Evolutionary conservation across 1,284 basidiomycete species (phyloP).

Genomic region (Gymnopus androsaceus): DNA sequence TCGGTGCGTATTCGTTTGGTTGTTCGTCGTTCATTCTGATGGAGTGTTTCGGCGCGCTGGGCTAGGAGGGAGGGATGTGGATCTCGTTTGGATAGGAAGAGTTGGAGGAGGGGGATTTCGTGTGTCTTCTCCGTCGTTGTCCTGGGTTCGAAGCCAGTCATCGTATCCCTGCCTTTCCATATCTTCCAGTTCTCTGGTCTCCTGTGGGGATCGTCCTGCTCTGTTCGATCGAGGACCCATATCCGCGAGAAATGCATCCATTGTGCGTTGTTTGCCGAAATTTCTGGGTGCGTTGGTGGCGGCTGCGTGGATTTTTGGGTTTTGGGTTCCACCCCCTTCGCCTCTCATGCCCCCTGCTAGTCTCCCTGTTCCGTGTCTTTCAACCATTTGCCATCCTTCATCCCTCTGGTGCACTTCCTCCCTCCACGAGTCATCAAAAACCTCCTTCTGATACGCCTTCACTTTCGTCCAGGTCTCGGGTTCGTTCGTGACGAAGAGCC

Average conservation of each 20-base stretch:
- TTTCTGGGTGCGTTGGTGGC: too few species aligned
- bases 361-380: not conserved
- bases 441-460: not conserved
- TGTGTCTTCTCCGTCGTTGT: not conserved
- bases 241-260: too few species aligned
- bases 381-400: not conserved
- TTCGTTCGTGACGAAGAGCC: constrained; percentile 14
- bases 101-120: not conserved
- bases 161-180: too few species aligned
- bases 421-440: not conserved
- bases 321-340: not conserved
- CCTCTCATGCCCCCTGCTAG: not conserved
- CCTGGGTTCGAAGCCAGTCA: too few species aligned
- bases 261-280: too few species aligned
- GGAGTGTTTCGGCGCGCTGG: not conserved
- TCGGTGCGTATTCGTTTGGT: not conserved
- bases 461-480: constrained; percentile 15
- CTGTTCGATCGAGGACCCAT: too few species aligned
- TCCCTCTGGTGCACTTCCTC: not conserved
- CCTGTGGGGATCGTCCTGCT: too few species aligned
- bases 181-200: too few species aligned
- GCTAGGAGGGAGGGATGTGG: too few species aligned
- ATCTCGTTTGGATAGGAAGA: not conserved
- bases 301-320: not conserved
- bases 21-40: not conserved